Evolutionary conservation across 345 rosid species (phyloP), one percentile per base, ranked within the genome.

Genomic region (Arabidopsis suecica): DNA sequence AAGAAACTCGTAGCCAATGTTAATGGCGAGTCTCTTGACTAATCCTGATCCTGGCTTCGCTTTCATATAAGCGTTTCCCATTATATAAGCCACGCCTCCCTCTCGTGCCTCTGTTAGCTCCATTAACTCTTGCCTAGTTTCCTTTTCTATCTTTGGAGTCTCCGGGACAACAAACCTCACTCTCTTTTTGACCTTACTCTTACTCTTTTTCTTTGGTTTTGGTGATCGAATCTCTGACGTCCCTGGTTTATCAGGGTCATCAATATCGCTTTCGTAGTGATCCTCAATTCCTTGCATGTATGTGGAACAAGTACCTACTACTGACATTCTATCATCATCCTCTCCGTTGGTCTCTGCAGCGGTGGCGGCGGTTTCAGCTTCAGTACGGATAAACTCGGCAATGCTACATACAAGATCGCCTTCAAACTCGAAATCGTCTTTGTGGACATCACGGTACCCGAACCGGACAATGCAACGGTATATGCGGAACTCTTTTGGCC

Each of bases 391-490:
- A 61, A 80, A 88, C 83, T 96, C 99, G 0, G 97, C 96, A 7
- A 96, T 84, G 69, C 99, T 96, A 69, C 93, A 86, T 0, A 93
- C 86, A 7, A 96, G 93, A 79, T 93, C 98, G 7, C 85, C 86
- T 86, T 96, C 99, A 20, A 96, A 96, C 83, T 88, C 94, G 59
- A 86, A 37, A 42, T 93, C 99, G 13, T 96, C 99, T 80, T 86
- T 93, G 82, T 93, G 98, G 42, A 93, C 69, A 57, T 96, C 99
- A 0, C 88, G 91, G 68, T 96, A 96, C 5, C 99, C 99, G 10
- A 88, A 96, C 16, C 99, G 78, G 5, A 89, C 99, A 4, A 96
- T 88, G 90, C 99, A 93, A 57, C 98, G 86, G 47, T 96, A 96
- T 11, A 96, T 81, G 32, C 98, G 80, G 69, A 68, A 96, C 69